These are phyloP conservation scores for Chlorophyllum brunneum DNA, from an alignment of 768 basidiomycete species.

Conservation along the genomic window DNA sequence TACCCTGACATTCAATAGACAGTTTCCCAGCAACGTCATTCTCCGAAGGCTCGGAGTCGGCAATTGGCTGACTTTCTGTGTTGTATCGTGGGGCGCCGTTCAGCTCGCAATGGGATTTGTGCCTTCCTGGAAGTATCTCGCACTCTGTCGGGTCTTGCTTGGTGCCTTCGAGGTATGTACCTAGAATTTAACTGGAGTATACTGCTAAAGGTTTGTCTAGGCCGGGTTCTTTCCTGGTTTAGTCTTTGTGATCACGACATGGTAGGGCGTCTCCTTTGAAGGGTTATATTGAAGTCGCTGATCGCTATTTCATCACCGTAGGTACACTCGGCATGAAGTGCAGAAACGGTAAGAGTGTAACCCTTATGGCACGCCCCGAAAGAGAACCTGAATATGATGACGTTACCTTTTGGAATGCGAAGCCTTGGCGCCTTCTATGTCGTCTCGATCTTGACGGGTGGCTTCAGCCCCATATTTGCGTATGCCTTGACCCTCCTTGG, in stretches of 20 bases:
- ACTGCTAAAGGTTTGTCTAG: constrained; percentile 20
- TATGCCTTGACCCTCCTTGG: constrained; percentile 38
- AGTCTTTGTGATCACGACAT: constrained; percentile 46
- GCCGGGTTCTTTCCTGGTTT: constrained; percentile 49
- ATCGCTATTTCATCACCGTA: constrained; percentile 14
- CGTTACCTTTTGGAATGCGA: constrained; percentile 6
- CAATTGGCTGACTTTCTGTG: constrained; percentile 38
- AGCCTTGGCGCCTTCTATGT: constrained; percentile 49
- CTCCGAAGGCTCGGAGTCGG: constrained; percentile 40
- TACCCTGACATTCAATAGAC: constrained; percentile 21
- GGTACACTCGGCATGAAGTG: constrained; percentile 50
- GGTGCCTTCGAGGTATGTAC: constrained; percentile 38
- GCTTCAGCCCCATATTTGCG: constrained; percentile 46
- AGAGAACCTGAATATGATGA: not conserved
- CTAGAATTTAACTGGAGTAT: not conserved
- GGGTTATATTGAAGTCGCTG: not conserved
- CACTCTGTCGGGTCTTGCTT: constrained; percentile 35
- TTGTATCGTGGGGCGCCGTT: constrained; percentile 40
- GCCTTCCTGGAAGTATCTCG: constrained; percentile 35
- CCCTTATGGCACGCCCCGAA: not conserved
- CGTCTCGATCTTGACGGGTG: constrained; percentile 37
- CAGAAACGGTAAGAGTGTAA: constrained; percentile 37
- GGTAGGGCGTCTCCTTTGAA: constrained; percentile 25
- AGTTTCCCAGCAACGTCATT: constrained; percentile 41
- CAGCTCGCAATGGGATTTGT: constrained; percentile 47